Conservation (phyloP, 345 rosid species). For the Acer negundo region DNA sequence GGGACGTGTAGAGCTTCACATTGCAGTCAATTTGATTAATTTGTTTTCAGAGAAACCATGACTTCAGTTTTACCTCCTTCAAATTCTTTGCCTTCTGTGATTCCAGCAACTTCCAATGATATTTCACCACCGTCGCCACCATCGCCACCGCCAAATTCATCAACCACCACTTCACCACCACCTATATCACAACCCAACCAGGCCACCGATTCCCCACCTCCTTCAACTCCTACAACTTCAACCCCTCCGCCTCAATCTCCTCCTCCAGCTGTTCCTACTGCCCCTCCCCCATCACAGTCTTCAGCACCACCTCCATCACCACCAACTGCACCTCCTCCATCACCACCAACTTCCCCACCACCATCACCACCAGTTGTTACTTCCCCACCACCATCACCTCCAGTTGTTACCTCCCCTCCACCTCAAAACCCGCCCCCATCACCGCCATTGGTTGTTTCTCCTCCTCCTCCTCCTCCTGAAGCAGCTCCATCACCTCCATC, state of each 20-base stretch:
- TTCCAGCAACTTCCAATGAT: constrained; percentile 32
- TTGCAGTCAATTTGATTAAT: constrained; percentile 6
- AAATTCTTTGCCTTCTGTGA: constrained; percentile 35
- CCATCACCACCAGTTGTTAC: constrained; percentile 38
- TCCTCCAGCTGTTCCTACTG: constrained; percentile 45
- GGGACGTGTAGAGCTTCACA: constrained; percentile 23
- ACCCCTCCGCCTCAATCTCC: constrained; percentile 46
- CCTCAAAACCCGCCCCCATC: constrained; percentile 48
- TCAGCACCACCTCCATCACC: constrained; percentile 37
- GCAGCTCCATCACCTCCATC: constrained; percentile 47
- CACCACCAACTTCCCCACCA: constrained; percentile 40
- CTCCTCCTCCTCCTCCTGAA: constrained; percentile 64
- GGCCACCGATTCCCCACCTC: constrained; percentile 38
- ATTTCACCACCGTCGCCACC: constrained; percentile 29
- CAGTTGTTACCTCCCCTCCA: constrained; percentile 32
- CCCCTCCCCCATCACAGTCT: constrained; percentile 38
- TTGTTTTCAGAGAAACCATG: constrained; percentile 38
- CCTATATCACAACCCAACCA: constrained; percentile 41
- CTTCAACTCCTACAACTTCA: constrained; percentile 37
- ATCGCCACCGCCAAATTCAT: constrained; percentile 35
- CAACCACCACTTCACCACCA: constrained; percentile 43
- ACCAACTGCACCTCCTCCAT: constrained; percentile 30
- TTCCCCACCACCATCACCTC: constrained; percentile 35
- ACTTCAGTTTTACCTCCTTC: constrained; percentile 51
- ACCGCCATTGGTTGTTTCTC: constrained; percentile 42